Conservation (phyloP, 495 filamentous ascomycete genomes). For the Penicillium pancosmium region DNA sequence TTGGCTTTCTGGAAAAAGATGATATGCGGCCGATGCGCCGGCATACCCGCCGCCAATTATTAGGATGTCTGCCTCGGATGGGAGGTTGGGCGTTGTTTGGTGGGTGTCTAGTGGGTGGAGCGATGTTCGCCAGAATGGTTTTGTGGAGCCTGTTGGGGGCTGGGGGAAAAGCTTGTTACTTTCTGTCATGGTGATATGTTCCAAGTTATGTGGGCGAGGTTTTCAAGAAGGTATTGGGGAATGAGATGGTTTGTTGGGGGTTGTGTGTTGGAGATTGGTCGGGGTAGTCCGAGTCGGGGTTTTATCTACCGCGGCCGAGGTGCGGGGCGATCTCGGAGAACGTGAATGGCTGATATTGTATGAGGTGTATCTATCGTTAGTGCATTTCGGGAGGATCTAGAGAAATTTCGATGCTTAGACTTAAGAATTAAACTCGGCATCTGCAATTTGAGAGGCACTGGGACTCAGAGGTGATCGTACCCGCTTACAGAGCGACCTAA, state of each 20-base stretch:
- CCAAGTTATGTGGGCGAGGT: not conserved
- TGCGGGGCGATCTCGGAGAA: not conserved
- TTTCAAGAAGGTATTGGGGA: too few species aligned
- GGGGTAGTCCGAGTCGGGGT: not conserved
- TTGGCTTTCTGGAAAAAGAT: conserved; percentile 47
- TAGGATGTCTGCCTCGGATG: conserved; percentile 56
- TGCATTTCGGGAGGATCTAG: too few species aligned
- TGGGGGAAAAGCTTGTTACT: conserved; percentile 12
- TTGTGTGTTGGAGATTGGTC: not conserved
- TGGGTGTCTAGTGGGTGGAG: conserved; percentile 58
- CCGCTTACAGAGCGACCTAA: too few species aligned
- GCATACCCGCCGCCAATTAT: conserved; percentile 75
- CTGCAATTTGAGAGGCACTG: too few species aligned
- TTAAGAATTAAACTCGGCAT: too few species aligned
- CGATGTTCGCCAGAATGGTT: conserved; percentile 67
- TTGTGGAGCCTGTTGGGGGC: conserved; percentile 53
- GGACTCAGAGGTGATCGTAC: too few species aligned
- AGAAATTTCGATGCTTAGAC: too few species aligned
- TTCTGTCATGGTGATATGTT: conserved; percentile 4
- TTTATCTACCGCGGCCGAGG: not conserved
- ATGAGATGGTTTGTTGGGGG: too few species aligned
- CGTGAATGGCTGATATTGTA: too few species aligned
- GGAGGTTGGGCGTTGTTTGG: conserved; percentile 52
- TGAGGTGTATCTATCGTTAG: too few species aligned
- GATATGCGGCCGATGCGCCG: conserved; percentile 63